A percentile compares a stretch with the other conserved stretches of the same genome.
These are phyloP conservation scores for Alternaria atra DNA, from an alignment of 2,329 filamentous ascomycete genomes.

Conservation along the genomic window DNA sequence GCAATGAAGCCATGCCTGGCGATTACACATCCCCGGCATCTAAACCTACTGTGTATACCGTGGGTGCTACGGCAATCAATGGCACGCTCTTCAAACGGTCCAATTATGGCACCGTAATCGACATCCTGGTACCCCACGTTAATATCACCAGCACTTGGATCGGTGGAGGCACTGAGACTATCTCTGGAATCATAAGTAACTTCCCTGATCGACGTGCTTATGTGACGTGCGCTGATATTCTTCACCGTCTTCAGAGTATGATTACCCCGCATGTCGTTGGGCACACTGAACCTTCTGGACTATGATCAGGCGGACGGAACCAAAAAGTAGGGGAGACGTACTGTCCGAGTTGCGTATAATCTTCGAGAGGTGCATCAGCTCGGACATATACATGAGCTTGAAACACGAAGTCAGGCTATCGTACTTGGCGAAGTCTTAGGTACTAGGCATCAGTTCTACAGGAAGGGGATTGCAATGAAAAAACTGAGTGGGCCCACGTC, in stretches of 20 bases:
- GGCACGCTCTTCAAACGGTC: conserved; percentile 46
- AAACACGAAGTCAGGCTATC: neutral
- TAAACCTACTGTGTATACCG: conserved; percentile 49
- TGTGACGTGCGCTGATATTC: neutral
- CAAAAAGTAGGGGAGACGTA: neutral
- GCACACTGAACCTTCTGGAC: conserved; percentile 59
- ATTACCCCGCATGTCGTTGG: conserved; percentile 73
- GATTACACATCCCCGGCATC: conserved; percentile 45
- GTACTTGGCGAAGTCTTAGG: neutral
- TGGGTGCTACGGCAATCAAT: conserved; percentile 47
- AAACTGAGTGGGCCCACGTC: neutral
- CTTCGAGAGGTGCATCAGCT: neutral
- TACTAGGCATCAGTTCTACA: neutral
- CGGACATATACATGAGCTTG: neutral
- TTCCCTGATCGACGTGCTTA: neutral
- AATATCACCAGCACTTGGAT: conserved; percentile 57
- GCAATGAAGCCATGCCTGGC: conserved; percentile 45
- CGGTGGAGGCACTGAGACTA: conserved; percentile 52
- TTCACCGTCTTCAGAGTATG: conserved; percentile 57
- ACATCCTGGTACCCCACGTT: conserved; percentile 52
- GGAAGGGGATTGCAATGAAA: neutral
- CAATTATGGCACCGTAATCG: conserved; percentile 48
- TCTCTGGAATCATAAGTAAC: conserved; percentile 61
- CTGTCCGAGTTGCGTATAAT: neutral
- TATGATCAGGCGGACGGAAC: conserved; percentile 57